Conservation (phyloP, 805 yeast species). For the Sungouiella blattae region DNA sequence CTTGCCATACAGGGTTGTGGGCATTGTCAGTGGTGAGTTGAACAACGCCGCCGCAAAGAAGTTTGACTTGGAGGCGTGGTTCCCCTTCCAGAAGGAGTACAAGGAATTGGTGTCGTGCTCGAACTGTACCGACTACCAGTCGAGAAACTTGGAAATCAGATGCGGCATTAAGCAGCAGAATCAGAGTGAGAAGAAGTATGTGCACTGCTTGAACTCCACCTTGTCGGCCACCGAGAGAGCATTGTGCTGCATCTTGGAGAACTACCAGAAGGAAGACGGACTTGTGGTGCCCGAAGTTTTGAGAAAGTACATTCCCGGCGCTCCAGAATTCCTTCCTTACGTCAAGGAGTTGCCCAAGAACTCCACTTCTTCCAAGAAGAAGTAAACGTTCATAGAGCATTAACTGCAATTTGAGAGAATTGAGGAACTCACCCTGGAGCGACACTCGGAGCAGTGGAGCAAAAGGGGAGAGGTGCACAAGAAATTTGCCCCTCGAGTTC, state of each 20-base stretch:
- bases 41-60: conserved; percentile 99
- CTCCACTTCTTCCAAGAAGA: conserved; percentile 74
- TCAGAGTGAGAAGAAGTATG: conserved; percentile 95
- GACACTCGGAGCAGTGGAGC: too few relatives aligned
- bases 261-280: conserved; percentile 97
- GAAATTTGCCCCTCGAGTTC: too few relatives aligned
- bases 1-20: conserved; percentile 94
- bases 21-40: conserved; percentile 96
- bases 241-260: conserved; percentile 92
- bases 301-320: conserved; percentile 96
- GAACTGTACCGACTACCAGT: conserved; percentile 98
- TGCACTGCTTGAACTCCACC: conserved; percentile 96
- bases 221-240: conserved; percentile 98
- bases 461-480: too few relatives aligned
- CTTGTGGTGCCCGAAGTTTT: conserved; percentile 89
- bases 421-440: too few relatives aligned
- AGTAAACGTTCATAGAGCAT: too few relatives aligned
- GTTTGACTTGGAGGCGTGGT: conserved; percentile 99
- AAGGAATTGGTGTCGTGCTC: conserved; percentile 98
- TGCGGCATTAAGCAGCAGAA: conserved; percentile 96
- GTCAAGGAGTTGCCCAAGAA: conserved; percentile 91
- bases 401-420: too few relatives aligned
- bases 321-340: conserved; percentile 93
- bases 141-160: conserved; percentile 97
- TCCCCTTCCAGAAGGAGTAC: conserved; percentile 98